Percentiles rank a stretch among this genome's conserved stretches.
Conservation (phyloP, 176 grass and related monocot species). For the Paspalum notatum region DNA sequence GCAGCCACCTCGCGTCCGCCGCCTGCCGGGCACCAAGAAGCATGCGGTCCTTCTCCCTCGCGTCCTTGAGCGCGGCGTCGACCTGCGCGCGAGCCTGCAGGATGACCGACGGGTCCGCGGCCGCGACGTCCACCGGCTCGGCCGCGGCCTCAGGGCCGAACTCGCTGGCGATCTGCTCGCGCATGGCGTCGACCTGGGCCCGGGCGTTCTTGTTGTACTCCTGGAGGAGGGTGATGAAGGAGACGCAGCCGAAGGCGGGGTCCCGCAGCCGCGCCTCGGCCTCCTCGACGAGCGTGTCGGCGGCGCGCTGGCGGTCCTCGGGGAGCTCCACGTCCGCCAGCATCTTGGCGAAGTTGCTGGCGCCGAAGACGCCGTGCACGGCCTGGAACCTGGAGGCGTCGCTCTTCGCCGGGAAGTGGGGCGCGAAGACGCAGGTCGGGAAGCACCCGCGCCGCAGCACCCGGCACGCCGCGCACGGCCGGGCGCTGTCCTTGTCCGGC, state of each 20-base stretch:
- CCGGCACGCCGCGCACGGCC: constrained; percentile 14
- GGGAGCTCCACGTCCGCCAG: not conserved
- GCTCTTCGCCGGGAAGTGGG: constrained; percentile 72
- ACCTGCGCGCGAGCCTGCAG: not conserved
- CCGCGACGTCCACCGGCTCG: not conserved
- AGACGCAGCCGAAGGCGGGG: not conserved
- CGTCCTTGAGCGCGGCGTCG: not conserved
- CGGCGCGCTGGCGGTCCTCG: not conserved
- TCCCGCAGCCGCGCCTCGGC: not conserved
- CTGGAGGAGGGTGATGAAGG: not conserved
- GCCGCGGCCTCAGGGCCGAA: not conserved
- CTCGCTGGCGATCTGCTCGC: not conserved
- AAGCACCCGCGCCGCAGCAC: not conserved
- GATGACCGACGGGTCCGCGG: not conserved
- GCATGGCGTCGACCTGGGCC: not conserved
- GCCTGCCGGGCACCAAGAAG: not conserved
- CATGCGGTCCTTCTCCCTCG: not conserved
- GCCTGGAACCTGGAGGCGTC: not conserved
- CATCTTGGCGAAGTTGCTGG: not conserved
- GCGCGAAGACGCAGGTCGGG: constrained; percentile 81
- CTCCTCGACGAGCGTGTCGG: not conserved
- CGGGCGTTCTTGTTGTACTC: not conserved
- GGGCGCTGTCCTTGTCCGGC: no score
- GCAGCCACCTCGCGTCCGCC: not conserved
- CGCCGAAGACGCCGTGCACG: not conserved